These are phyloP conservation scores for Fusarium poae DNA, from an alignment of 2,329 filamentous ascomycete genomes.

Conservation along the genomic window DNA sequence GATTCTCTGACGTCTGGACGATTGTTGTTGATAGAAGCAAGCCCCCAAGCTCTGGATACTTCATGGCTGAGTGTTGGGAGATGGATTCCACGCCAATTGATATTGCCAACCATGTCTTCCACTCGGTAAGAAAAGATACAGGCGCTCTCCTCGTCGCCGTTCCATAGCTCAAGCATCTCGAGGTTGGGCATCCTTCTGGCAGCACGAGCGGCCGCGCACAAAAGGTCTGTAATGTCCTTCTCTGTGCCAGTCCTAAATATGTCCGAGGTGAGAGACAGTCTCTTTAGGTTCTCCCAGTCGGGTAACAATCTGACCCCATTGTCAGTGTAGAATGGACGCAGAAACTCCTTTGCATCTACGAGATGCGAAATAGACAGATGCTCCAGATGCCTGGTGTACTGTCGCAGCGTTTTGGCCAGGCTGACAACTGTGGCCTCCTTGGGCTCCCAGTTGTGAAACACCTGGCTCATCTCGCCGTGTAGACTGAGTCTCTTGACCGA, in stretches of 20 bases:
- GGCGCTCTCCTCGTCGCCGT: fast-evolving
- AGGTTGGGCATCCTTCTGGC: slow-evolving; percentile 24
- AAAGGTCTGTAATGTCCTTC: background rate
- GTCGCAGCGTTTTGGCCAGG: slow-evolving; percentile 14
- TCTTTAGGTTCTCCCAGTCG: slow-evolving; percentile 6
- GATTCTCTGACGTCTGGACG: background rate
- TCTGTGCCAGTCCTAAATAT: background rate
- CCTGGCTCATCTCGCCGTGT: background rate
- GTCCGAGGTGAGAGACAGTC: background rate
- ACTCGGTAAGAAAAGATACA: slow-evolving; percentile 14
- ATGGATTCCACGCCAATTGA: slow-evolving; percentile 11
- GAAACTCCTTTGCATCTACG: slow-evolving; percentile 25
- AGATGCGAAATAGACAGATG: slow-evolving; percentile 21
- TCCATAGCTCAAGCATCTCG: slow-evolving; percentile 12
- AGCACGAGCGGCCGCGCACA: slow-evolving; percentile 9
- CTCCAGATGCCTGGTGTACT: slow-evolving; percentile 4
- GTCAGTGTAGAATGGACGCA: background rate
- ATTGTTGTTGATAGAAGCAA: background rate
- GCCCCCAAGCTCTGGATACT: slow-evolving; percentile 5
- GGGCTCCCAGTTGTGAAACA: background rate
- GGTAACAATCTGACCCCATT: background rate
- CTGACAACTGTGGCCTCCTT: background rate
- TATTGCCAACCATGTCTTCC: background rate
- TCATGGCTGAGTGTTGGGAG: background rate
- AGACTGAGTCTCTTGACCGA: slow-evolving; percentile 15